Evolutionary conservation across 164 flowering plant genomes (phyloP), one percentile per base, ranked within the genome.

Genomic region (Stephania japonica): DNA sequence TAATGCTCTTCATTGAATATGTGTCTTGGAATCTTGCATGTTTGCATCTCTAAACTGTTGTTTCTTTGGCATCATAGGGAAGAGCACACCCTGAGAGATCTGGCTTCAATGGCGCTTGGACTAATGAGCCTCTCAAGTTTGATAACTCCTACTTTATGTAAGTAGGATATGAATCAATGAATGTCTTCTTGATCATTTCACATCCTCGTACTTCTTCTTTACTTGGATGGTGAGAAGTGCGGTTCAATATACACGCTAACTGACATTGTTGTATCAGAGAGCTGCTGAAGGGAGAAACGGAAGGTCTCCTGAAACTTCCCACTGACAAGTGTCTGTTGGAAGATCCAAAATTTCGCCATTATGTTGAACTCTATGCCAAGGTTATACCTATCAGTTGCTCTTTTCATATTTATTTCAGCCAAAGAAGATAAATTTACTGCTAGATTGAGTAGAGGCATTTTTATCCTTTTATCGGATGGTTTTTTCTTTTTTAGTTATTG

Each of bases 91-190:
- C 78, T 62, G 97, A 92, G 70, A 88, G 97, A 77, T 91, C 95
- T 8, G 95, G 92, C 41, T 92, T 90, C 80, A 92, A 84, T 62
- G 97, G 95, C 44, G 85, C 93, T 68, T 92, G 94, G 97, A 92
- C 97, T 7, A 69, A 61, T 64, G 89, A 89, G 4, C 95, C 93
- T 68, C 79, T 88, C 76, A 85, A 88, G 82, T 92, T 92, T 78
- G 95, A 92, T 78, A 92, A 90, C 81, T 84, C 93, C 9, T 92
- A 90, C 78, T 92, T 87, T 56, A 81, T 80, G 95, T 92, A 84
- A 84, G 95, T 92, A 84, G 83, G 92, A 67, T 41, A 70, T 50
- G 23, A 1, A 59, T 18, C 3, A 2, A 2, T 32, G 38, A n/a
- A n/a, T n/a, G 50, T 9, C 42, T 47, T 32, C 6, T 61, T 44